Base-by-base conservation (phyloP, 2,329 filamentous ascomycete genomes). In the Septoria petroselini region DNA sequence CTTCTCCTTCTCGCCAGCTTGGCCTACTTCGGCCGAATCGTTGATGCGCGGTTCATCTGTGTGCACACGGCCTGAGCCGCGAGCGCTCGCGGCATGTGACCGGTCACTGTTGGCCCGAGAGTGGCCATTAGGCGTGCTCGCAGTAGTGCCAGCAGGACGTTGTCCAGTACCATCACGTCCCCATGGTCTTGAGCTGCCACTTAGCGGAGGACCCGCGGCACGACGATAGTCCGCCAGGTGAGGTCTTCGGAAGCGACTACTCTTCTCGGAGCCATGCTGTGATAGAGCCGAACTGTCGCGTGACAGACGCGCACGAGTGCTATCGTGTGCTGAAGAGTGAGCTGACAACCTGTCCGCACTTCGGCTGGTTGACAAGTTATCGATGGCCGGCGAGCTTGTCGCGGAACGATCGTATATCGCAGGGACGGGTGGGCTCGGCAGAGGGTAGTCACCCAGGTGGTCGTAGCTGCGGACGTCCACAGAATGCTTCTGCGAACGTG, bases 21-120 rank as follows among this genome's bases (percentile, higher is more conserved):
- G 48, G 25, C 30, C 42, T 39, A 60, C 52, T 27, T 62, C 62
- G 3, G 58, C 42, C 7, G 53, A 45, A 21, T 60, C 54, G 17
- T 57, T 58, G 30, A 60, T 58, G 17, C 52, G 54, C 6, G 50
- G 27, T n/a, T 62, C 57, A 14, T 48, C 29, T 12, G 52, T 39
- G 3, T 59, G 58, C 6, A 12, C 11, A 15, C 14, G 19, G 15
- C 25, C 19, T 9, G 41, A 15, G 19, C 25, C 27, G 7, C 17
- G 40, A 27, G 40, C 27, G n/a, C 40, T 33, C 5, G 14, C 15
- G 15, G 33, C 33, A 19, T 46, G 43, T 27, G 43, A 31, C 19
- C 53, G 55, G 21, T 58, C 50, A 34, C 57, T 60, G 41, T 40
- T 53, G 14, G 47, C 45, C 4, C 58, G 52, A 11, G 60, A 61